Base-by-base conservation (phyloP, 2,329 filamentous ascomycete genomes). In the Ceratocystis destructans region DNA sequence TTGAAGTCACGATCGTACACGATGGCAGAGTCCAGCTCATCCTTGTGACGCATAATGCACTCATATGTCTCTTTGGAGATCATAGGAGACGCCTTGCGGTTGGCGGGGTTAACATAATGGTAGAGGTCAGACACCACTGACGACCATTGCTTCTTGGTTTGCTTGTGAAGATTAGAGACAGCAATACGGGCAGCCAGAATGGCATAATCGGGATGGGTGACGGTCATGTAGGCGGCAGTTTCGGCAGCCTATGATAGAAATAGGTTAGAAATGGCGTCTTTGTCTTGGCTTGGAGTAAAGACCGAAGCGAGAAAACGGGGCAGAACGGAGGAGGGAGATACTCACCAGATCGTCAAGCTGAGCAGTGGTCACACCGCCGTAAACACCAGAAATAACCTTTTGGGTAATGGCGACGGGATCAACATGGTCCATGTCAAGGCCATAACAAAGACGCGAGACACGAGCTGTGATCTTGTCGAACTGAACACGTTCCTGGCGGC, bases 141-240 rank as follows among this genome's bases (percentile, higher is more conserved):
- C n/a, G 94, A 97, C 81, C 95, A 99, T 76, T 97, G 93, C 83
- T 99, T 99, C 85, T 97, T 97, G 70, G 94, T 99, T 83, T 99
- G 94, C 81, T 99, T 99, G 87, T 99, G 94, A 68, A 99, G 88
- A 80, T 99, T 99, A 74, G 94, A 99, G 66, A 99, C 94, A 72
- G 94, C 94, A 75, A 99, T 97, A 79, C 94, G 92, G 71, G 94
- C 94, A 70, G 94, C 94, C 68, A 99, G 90, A 75, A 97, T 95
- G 76, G 94, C 94, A 77, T 99, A 99, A 80, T 99, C 94, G 73
- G 94, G 94, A 77, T 99, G 94, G 69, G 93, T 99, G 72, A 96
- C 93, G 69, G 94, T 99, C 94, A 99, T 99, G 82, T 99, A 99
- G 67, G 94, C 94, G 72, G 94, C 94, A 73, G 94, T 99, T 81